Conservation (phyloP, 371 early-diverging fungal genomes). For the Entomophthora muscae region DNA sequence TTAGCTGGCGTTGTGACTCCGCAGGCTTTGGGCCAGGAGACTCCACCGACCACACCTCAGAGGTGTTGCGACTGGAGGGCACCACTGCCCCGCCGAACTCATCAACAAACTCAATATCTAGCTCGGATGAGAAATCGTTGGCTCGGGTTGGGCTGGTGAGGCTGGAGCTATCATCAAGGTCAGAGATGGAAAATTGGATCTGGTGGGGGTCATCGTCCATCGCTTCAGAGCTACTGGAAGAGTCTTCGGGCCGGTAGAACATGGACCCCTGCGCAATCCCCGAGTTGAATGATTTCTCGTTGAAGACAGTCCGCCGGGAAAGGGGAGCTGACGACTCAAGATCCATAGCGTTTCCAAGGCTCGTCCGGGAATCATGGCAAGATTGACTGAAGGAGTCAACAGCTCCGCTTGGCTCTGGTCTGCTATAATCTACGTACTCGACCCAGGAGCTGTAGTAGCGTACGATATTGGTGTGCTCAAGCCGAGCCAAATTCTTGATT, state of each 20-base stretch:
- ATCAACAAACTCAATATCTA: constrained; percentile 7
- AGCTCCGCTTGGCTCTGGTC: background rate
- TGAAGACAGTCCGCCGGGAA: background rate
- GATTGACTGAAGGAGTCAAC: background rate
- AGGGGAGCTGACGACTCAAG: background rate
- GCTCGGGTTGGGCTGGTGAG: background rate
- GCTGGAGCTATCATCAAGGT: background rate
- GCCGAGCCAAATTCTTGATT: constrained; percentile 69
- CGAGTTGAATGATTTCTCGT: background rate
- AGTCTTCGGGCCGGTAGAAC: background rate
- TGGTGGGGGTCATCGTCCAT: background rate
- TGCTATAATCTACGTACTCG: constrained; percentile 32
- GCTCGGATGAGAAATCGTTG: constrained; percentile 10
- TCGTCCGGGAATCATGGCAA: background rate
- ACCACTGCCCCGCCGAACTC: background rate
- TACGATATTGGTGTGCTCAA: constrained; percentile 80
- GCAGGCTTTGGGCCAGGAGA: background rate
- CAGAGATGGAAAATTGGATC: background rate
- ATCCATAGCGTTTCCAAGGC: background rate
- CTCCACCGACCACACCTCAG: background rate
- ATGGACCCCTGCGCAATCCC: background rate
- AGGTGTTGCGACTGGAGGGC: background rate
- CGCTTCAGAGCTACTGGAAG: background rate
- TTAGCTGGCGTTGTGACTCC: constrained; percentile 24
- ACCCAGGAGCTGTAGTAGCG: constrained; percentile 90